phyloP scores from a whole-genome alignment of 805 yeast species.

The Kodamaea laetipori region DNA sequence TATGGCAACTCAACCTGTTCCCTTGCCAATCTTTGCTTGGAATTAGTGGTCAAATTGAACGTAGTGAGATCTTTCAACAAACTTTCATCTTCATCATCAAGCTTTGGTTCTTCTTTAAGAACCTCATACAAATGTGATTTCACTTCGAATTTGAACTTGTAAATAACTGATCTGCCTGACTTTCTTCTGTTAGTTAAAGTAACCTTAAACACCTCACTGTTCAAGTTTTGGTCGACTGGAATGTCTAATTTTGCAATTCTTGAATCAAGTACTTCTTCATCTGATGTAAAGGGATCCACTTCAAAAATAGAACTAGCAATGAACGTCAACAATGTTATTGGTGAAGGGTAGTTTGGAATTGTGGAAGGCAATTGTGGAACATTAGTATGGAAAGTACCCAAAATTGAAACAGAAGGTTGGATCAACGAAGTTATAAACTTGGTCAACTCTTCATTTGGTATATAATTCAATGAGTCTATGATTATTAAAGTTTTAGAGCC shows the following conservation, averaged over 20 bases:
- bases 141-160: conserved; percentile 56
- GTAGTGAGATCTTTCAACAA: conserved; percentile 78
- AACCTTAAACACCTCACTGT: conserved; percentile 48
- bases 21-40: conserved; percentile 72
- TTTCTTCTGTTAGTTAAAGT: conserved; percentile 70
- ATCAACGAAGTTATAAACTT: conserved; percentile 51
- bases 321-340: conserved; percentile 56
- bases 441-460: conserved; percentile 49
- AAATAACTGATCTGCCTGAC: conserved; percentile 75
- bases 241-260: conserved; percentile 43
- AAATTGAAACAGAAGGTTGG: conserved; percentile 30
- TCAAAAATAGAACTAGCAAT: conserved; percentile 77
- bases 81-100: conserved; percentile 48
- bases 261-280: conserved; percentile 52
- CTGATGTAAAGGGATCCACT: conserved; percentile 45
- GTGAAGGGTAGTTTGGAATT: conserved; percentile 53
- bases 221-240: conserved; percentile 48
- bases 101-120: conserved; percentile 23
- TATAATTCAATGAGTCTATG: conserved; percentile 69
- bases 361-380: conserved; percentile 42
- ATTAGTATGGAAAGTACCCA: conserved; percentile 41
- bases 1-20: conserved; percentile 91
- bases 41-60: conserved; percentile 76
- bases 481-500: conserved; percentile 47
- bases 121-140: conserved; percentile 43